A percentile compares a stretch with the other conserved stretches of the same genome.
Evolutionary conservation across 1,139 yeast species (phyloP).

Genomic region (Saccharomyces hybrid): DNA sequence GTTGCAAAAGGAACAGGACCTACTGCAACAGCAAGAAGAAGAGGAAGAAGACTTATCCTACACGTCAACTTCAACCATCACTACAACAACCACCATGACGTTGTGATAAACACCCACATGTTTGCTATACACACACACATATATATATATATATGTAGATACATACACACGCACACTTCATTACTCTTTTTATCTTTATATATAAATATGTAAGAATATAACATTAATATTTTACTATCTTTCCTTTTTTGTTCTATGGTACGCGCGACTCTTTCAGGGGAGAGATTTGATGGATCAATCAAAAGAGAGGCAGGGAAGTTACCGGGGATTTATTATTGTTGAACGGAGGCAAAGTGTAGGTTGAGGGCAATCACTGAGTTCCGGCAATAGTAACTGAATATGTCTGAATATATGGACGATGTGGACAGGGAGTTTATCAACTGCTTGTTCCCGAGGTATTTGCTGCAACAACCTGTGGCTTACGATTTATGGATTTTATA

Average conservation of each 20-base stretch:
- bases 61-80: background rate
- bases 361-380: background rate
- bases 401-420: constrained; percentile 5
- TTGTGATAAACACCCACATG: background rate
- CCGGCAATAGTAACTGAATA: background rate
- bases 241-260: background rate
- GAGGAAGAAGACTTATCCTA: background rate
- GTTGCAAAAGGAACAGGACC: background rate
- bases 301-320: background rate
- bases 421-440: constrained; percentile 22
- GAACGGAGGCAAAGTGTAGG: background rate
- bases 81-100: background rate
- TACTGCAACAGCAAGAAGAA: background rate
- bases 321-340: background rate
- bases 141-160: background rate
- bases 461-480: constrained; percentile 30
- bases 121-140: background rate
- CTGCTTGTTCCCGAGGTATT: constrained; percentile 27
- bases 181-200: background rate
- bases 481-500: constrained; percentile 25
- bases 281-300: background rate
- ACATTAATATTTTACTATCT: background rate
- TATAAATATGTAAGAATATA: background rate
- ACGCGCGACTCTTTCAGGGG: background rate
- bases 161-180: background rate